Evolutionary conservation across 2,329 filamentous ascomycete genomes (phyloP).

Genomic region (Fusarium citri): DNA sequence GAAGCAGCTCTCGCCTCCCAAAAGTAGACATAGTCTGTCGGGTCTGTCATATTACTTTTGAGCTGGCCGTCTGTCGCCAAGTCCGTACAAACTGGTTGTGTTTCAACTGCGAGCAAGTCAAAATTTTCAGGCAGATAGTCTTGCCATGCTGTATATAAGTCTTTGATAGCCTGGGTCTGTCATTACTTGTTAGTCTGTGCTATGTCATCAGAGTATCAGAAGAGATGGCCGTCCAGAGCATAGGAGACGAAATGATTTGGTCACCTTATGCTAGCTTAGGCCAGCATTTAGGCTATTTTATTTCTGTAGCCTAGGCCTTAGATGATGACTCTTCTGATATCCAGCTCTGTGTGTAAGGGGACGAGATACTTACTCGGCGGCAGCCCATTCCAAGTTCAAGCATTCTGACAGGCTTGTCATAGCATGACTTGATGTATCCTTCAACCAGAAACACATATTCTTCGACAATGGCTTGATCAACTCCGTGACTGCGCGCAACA

Average conservation of each 20-base stretch:
- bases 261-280: background rate
- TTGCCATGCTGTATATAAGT: background rate
- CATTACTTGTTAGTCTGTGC: background rate
- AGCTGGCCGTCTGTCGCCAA: background rate
- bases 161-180: background rate
- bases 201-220: background rate
- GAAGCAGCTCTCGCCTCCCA: background rate
- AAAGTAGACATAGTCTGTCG: background rate
- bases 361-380: conserved; percentile 46
- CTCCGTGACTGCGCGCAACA: conserved; percentile 52
- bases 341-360: conserved; percentile 28
- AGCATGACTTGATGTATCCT: conserved; percentile 50
- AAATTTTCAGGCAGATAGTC: background rate
- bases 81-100: background rate
- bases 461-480: conserved; percentile 55
- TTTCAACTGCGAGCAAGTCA: background rate
- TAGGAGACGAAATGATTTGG: background rate
- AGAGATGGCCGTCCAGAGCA: background rate
- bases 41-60: background rate
- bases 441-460: conserved; percentile 57
- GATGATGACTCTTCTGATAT: background rate
- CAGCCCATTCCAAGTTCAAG: conserved; percentile 58
- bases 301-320: background rate
- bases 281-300: background rate
- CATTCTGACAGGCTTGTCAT: conserved; percentile 52